Percentiles rank a stretch among this genome's conserved stretches.
phyloP scores from a whole-genome alignment of 2,329 filamentous ascomycete genomes.

The Exutisphaerella laricina region DNA sequence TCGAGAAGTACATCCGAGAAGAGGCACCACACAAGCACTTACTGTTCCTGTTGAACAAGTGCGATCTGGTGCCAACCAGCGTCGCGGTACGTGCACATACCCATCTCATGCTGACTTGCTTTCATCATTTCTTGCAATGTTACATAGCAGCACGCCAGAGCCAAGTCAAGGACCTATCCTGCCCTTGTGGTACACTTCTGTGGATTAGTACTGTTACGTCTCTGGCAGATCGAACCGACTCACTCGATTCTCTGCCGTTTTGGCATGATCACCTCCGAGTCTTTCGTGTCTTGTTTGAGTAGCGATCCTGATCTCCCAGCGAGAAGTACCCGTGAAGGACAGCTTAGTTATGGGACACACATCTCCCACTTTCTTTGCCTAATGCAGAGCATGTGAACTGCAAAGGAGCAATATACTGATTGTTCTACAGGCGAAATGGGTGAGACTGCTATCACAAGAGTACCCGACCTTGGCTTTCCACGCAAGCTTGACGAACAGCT shows the following conservation, averaged over 20 bases:
- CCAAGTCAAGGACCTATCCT: slow-evolving; percentile 79
- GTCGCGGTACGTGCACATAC: slow-evolving; percentile 74
- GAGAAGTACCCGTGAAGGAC: slow-evolving; percentile 62
- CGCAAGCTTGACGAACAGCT: slow-evolving; percentile 89
- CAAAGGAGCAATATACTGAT: slow-evolving; percentile 15
- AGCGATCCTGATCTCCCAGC: slow-evolving; percentile 64
- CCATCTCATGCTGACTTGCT: slow-evolving; percentile 32
- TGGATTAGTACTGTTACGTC: slow-evolving; percentile 97
- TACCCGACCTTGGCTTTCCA: slow-evolving; percentile 94
- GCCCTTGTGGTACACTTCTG: slow-evolving; percentile 50
- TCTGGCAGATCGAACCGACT: slow-evolving; percentile 85
- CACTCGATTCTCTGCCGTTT: slow-evolving; percentile 75
- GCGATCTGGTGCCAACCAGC: slow-evolving; percentile 83
- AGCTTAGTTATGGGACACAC: slow-evolving; percentile 99
- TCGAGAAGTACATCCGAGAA: slow-evolving; percentile 88
- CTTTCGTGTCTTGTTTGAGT: slow-evolving; percentile 90
- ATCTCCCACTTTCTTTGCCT: slow-evolving; percentile 39
- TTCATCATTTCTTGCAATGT: slow-evolving; percentile 14
- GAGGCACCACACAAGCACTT: slow-evolving; percentile 97
- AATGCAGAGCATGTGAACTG: slow-evolving; percentile 13
- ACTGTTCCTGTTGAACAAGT: slow-evolving; percentile 84
- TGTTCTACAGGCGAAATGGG: slow-evolving; percentile 75
- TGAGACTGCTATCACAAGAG: slow-evolving; percentile 78
- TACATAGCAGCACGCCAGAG: slow-evolving; percentile 56
- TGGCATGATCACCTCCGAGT: slow-evolving; percentile 67